Evolutionary conservation across 768 basidiomycete species (phyloP).

Genomic region (Pleurotus pulmonarius): DNA sequence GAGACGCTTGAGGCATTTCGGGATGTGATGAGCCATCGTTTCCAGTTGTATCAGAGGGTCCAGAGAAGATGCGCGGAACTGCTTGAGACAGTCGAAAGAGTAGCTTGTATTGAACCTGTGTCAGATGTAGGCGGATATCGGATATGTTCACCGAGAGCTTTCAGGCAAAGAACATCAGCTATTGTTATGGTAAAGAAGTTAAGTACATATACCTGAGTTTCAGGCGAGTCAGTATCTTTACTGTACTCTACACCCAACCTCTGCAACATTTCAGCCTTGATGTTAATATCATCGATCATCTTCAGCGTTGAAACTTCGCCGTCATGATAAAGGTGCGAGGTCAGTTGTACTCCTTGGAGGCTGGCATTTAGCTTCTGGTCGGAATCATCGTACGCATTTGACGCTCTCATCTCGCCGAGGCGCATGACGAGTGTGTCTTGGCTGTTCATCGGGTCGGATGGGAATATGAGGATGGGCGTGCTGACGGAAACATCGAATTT

Average conservation of each 20-base stretch:
- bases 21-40: constrained; percentile 18
- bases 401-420: constrained; percentile 85
- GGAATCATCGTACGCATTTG: constrained; percentile 62
- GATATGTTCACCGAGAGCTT: constrained; percentile 75
- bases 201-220: constrained; percentile 58
- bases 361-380: constrained; percentile 67
- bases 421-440: constrained; percentile 73
- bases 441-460: constrained; percentile 57
- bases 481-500: constrained; percentile 88
- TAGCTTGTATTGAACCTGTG: constrained; percentile 77
- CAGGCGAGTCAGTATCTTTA: constrained; percentile 55
- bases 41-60: constrained; percentile 30
- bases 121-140: constrained; percentile 80
- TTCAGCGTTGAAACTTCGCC: constrained; percentile 57
- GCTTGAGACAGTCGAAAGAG: constrained; percentile 64
- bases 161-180: not conserved
- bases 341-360: constrained; percentile 78
- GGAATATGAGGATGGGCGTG: constrained; percentile 90
- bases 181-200: not conserved
- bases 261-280: constrained; percentile 68
- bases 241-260: constrained; percentile 48
- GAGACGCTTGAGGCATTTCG: constrained; percentile 4
- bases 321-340: constrained; percentile 59
- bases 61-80: constrained; percentile 61
- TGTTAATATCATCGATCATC: constrained; percentile 88